Conservation (phyloP, 306 rosid species). For the Cajanus cajan region DNA sequence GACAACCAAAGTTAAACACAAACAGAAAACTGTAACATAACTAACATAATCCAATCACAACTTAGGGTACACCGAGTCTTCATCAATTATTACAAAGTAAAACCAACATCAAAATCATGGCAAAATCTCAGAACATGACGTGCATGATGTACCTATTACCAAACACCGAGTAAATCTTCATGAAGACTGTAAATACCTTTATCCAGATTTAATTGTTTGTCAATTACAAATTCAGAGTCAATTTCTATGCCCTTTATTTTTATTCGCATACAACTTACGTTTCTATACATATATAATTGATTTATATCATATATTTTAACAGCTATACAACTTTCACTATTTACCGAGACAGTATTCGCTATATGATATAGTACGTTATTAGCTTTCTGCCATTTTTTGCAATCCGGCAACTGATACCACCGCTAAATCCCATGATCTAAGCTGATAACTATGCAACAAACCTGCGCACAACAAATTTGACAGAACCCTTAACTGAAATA, state of each 20-base stretch:
- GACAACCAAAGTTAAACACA: not conserved
- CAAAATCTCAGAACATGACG: not conserved
- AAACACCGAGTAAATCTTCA: not conserved
- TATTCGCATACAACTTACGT: no score
- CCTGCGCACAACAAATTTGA: not conserved
- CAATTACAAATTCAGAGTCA: conserved; percentile 9
- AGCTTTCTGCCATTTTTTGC: no score
- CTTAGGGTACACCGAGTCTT: not conserved
- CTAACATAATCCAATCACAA: not conserved
- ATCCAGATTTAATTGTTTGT: not conserved
- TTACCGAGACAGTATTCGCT: no score
- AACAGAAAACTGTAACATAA: not conserved
- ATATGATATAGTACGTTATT: no score
- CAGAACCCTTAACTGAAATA: not conserved
- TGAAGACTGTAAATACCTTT: not conserved
- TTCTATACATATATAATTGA: no score
- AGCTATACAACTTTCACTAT: no score
- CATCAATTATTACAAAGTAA: not conserved
- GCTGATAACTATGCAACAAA: conserved; percentile 1
- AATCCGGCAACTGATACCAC: no score
- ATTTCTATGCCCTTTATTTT: no score
- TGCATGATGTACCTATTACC: not conserved
- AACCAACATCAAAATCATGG: conserved; percentile 3
- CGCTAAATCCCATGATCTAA: no score
- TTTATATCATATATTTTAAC: no score